phyloP scores from a whole-genome alignment of 352 stramenopile genomes.

The Pythium sukuiense region DNA sequence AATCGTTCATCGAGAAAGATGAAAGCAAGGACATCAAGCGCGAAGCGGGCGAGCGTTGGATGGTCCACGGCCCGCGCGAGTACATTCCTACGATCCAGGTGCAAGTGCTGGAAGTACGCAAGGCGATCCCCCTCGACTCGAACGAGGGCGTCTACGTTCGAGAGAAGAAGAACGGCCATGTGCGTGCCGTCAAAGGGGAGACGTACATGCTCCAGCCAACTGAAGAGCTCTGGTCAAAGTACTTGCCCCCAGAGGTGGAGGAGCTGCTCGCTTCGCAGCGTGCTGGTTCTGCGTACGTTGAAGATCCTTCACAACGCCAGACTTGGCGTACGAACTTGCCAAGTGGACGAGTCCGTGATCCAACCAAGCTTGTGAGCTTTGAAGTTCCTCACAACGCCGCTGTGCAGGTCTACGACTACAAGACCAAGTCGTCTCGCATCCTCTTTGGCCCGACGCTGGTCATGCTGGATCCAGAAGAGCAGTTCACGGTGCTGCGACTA shows the following conservation, averaged over 20 bases:
- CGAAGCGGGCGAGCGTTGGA: conserved; percentile 75
- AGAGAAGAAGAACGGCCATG: conserved; percentile 72
- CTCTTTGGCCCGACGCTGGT: conserved; percentile 78
- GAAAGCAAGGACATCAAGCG: conserved; percentile 39
- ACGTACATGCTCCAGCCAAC: conserved; percentile 85
- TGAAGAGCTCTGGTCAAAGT: conserved; percentile 75
- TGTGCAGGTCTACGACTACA: conserved; percentile 86
- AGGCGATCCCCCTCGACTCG: conserved; percentile 71
- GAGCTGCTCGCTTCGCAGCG: conserved; percentile 58
- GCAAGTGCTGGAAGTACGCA: conserved; percentile 72
- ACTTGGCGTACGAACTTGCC: neutral
- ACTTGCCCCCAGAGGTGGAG: conserved; percentile 60
- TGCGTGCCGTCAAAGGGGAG: conserved; percentile 68
- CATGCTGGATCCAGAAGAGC: conserved; percentile 81
- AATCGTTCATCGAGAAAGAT: conserved; percentile 57
- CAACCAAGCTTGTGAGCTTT: conserved; percentile 72
- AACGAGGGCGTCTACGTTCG: conserved; percentile 85
- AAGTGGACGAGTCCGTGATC: conserved; percentile 35
- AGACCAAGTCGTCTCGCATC: conserved; percentile 77
- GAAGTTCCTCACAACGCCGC: conserved; percentile 81
- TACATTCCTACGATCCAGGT: conserved; percentile 81
- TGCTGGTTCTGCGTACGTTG: conserved; percentile 58
- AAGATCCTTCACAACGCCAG: conserved; percentile 36
- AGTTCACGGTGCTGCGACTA: conserved; percentile 79
- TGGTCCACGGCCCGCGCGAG: conserved; percentile 76